These are phyloP conservation scores for Phytophthora sansomeana DNA, from an alignment of 352 stramenopile genomes.

Conservation along the genomic window DNA sequence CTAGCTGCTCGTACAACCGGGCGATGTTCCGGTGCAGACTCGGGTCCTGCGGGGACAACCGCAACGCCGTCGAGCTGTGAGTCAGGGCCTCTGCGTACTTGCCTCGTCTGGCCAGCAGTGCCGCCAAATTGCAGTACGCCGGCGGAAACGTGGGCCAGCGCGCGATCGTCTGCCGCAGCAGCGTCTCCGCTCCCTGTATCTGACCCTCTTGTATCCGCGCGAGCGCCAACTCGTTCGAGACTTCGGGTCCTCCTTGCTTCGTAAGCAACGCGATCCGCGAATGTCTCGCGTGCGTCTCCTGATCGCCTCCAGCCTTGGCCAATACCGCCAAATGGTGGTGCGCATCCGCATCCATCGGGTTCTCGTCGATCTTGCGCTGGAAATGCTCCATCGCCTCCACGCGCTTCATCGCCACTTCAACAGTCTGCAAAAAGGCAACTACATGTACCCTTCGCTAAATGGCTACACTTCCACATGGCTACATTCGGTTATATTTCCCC, in stretches of 20 bases:
- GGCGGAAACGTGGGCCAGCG: conserved; percentile 58
- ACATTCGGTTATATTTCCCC: background rate
- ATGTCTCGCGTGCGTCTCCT: conserved; percentile 49
- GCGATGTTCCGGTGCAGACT: conserved; percentile 65
- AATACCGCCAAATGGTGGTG: conserved; percentile 72
- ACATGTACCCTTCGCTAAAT: background rate
- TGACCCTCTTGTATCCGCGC: conserved; percentile 55
- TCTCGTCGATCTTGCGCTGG: conserved; percentile 57
- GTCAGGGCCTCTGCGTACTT: conserved; percentile 55
- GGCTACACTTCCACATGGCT: conserved; percentile 15
- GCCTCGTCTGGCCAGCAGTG: conserved; percentile 50
- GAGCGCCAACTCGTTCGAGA: conserved; percentile 70
- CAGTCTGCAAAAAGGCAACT: background rate
- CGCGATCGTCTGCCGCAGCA: conserved; percentile 54
- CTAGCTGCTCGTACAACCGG: conserved; percentile 64
- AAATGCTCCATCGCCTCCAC: conserved; percentile 73
- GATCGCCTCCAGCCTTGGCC: conserved; percentile 53
- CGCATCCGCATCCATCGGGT: conserved; percentile 62
- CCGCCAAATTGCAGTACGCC: conserved; percentile 68
- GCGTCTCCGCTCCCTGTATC: conserved; percentile 43
- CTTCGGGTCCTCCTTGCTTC: conserved; percentile 56
- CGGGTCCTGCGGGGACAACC: conserved; percentile 51
- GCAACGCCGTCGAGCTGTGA: conserved; percentile 46
- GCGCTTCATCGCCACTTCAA: conserved; percentile 40
- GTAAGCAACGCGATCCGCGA: conserved; percentile 72